Evolutionary conservation across 1,284 basidiomycete genomes (phyloP), one percentile per base, ranked within the genome.

Genomic region (Sporisorium scitamineum): DNA sequence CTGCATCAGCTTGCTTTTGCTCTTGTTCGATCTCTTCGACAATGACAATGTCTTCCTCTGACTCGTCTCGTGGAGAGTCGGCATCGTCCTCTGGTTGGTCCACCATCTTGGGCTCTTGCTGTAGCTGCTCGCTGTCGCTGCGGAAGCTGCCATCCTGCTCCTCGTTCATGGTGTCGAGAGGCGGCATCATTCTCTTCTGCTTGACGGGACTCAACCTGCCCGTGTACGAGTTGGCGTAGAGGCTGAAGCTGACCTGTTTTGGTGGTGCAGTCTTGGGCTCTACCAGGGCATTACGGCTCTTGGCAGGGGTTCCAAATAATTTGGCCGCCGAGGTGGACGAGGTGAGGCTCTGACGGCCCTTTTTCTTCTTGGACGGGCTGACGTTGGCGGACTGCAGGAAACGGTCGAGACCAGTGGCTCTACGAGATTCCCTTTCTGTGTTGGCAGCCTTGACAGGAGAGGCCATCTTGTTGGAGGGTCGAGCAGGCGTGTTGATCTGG

Each of bases 191-290:
- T 44, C 66, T 61, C 69, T 72, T 76, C 62, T 72, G 65, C 60
- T 76, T 76, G 48, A 76, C 69, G 4, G 74, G 74, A 53, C 74
- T 76, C 24, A 72, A 37, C 14, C 67, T 57, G 29, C 62, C 65
- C 0, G 59, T 57, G 42, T 55, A 63, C 18, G 59, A 59, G 44
- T 61, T 70, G 16, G 65, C 44, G 32, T 57, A 69, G 32, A 72
- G 58, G 29, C 59, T 71, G 66, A 76, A 76, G 54, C 55, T 66
- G 56, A 70, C 61, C n/a, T 76, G 74, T 41, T 76, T 76, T 7
- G 69, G 65, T 14, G 74, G 74, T 7, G 74, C 74, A 2, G 74
- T 76, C 50, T 58, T 72, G 14, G 74, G 74, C 52, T 61, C 62
- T 0, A 54, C 34, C 2, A 61, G 3, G 1, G 20, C 32, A 16